Percentiles rank a stretch among this genome's conserved stretches.
Conservation (phyloP, 345 rosid genomes). For the Ceriops zippeliana region DNA sequence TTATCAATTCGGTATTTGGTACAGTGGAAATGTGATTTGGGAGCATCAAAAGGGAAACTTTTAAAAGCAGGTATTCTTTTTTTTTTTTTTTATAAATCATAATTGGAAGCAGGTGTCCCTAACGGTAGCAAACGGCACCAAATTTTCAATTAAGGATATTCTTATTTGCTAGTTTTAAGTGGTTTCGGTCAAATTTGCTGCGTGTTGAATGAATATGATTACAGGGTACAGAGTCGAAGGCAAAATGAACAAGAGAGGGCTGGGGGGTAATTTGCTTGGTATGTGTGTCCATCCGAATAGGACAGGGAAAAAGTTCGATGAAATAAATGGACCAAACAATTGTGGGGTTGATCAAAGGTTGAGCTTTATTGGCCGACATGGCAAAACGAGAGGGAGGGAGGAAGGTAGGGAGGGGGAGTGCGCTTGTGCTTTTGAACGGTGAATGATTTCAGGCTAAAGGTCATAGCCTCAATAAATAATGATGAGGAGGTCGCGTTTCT, state of each 20-base stretch:
- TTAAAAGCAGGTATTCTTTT: neutral
- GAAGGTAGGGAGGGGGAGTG: no score
- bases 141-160: neutral
- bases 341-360: slow-evolving; percentile 17
- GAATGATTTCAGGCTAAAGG: neutral
- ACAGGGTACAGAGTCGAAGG: no score
- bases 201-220: neutral
- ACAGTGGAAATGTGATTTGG: slow-evolving; percentile 35
- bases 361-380: slow-evolving; percentile 11
- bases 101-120: slow-evolving; percentile 24
- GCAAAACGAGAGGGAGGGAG: slow-evolving; percentile 14
- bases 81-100: neutral
- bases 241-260: no score
- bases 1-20: slow-evolving; percentile 16
- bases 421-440: no score
- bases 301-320: neutral
- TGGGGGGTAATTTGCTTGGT: no score
- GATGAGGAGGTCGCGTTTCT: no score
- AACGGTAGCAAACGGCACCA: slow-evolving; percentile 26
- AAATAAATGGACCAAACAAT: neutral
- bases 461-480: no score
- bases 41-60: slow-evolving; percentile 12
- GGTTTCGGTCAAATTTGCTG: slow-evolving; percentile 15
- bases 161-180: slow-evolving; percentile 4
- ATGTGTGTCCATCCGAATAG: no score